Conservation (phyloP, 2,329 filamentous ascomycete genomes). For the Cordyceps farinosa region DNA sequence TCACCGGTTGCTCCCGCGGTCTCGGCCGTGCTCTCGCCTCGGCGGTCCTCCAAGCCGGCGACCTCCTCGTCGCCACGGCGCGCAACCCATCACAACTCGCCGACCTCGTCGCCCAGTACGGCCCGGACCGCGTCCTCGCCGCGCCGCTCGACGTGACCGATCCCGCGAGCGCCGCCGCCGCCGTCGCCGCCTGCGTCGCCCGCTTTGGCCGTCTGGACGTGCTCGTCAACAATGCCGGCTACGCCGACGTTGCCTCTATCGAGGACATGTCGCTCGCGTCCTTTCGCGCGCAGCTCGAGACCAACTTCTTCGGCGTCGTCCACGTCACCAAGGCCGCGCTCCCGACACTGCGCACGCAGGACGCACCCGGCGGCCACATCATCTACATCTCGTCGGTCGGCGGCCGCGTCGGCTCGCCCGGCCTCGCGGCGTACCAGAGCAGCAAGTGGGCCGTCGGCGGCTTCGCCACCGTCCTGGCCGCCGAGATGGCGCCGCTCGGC, state of each 20-base stretch:
- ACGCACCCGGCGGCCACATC: constrained; percentile 29
- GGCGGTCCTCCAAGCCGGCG: constrained; percentile 35
- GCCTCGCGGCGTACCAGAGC: constrained; percentile 35
- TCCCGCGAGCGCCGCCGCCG: constrained; percentile 35
- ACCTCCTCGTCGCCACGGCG: constrained; percentile 45
- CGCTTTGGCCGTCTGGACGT: constrained; percentile 56
- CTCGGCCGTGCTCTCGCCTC: constrained; percentile 42
- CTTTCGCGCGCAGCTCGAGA: constrained; percentile 52
- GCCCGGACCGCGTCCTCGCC: constrained; percentile 42
- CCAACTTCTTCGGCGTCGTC: constrained; percentile 57
- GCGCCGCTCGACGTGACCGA: constrained; percentile 50
- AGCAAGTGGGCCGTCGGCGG: constrained; percentile 39
- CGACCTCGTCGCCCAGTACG: constrained; percentile 35
- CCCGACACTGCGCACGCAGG: constrained; percentile 31
- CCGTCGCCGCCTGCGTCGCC: constrained; percentile 35
- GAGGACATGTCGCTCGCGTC: constrained; percentile 49
- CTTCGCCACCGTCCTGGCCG: constrained; percentile 34
- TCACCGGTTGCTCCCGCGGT: constrained; percentile 47
- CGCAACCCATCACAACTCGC: constrained; percentile 35
- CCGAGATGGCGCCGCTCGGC: constrained; percentile 36
- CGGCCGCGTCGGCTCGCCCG: constrained; percentile 33
- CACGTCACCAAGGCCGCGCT: constrained; percentile 46
- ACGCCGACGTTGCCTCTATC: constrained; percentile 49
- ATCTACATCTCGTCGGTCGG: constrained; percentile 40
- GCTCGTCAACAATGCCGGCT: constrained; percentile 60